These are phyloP conservation scores for Diaporthe ampelina DNA, from an alignment of 2,329 filamentous ascomycete species.

Conservation along the genomic window DNA sequence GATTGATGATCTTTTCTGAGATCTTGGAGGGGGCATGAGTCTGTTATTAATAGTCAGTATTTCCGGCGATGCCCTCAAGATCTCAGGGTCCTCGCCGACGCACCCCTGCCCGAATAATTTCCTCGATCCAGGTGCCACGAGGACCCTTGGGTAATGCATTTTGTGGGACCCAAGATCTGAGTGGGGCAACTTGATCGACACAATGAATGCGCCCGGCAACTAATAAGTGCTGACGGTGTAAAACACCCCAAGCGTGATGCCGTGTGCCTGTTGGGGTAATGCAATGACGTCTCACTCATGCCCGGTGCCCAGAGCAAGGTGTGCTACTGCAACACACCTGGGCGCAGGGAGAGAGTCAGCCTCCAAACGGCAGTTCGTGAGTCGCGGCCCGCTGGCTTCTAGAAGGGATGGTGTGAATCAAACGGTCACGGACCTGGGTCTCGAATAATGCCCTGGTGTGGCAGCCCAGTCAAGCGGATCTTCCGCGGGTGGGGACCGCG, in stretches of 20 bases:
- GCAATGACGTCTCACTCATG: neutral
- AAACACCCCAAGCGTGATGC: conserved; percentile 24
- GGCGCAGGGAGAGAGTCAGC: neutral
- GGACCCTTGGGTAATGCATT: conserved; percentile 9
- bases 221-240: conserved; percentile 5
- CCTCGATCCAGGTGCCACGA: conserved; percentile 26
- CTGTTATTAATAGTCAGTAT: conserved; percentile 23
- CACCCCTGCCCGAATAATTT: conserved; percentile 26
- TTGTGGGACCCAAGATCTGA: conserved; percentile 14
- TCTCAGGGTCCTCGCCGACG: conserved; percentile 27
- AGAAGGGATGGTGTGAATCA: conserved; percentile 10
- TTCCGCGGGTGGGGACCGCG: conserved; percentile 24
- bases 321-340: conserved; percentile 16
- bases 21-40: neutral
- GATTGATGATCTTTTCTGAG: neutral
- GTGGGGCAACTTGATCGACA: conserved; percentile 27
- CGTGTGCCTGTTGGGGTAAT: conserved; percentile 15
- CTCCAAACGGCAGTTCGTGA: conserved; percentile 21
- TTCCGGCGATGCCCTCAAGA: conserved; percentile 18
- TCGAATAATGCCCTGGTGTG: conserved; percentile 10
- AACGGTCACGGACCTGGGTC: conserved; percentile 12
- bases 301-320: conserved; percentile 2
- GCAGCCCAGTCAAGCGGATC: conserved; percentile 18
- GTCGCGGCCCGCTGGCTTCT: conserved; percentile 12
- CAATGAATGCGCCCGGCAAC: conserved; percentile 11